Conservation (phyloP, 169 alveolate species). For the Cyclospora cayetanensis region DNA sequence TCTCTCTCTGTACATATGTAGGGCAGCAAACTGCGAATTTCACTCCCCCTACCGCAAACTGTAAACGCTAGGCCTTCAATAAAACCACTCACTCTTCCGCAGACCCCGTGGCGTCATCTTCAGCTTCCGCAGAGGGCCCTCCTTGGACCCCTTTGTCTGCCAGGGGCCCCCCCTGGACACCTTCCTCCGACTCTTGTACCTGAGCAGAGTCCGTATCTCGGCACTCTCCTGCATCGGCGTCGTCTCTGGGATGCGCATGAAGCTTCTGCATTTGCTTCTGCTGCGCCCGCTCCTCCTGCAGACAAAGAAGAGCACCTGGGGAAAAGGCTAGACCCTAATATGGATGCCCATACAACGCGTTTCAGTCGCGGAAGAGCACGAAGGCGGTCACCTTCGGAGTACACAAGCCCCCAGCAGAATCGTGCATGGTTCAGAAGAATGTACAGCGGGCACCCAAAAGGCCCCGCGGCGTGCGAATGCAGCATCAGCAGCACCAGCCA, state of each 20-base stretch:
- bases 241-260: neutral
- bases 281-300: conserved; percentile 64
- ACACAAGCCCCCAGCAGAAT: no score
- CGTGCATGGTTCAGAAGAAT: neutral
- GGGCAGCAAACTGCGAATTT: neutral
- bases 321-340: neutral
- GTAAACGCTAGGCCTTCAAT: neutral
- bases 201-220: neutral
- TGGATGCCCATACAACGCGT: neutral
- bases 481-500: neutral
- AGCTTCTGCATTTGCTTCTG: conserved; percentile 27
- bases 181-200: neutral
- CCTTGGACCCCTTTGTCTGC: neutral
- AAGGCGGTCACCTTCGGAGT: no score
- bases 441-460: neutral
- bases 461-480: neutral
- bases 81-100: neutral
- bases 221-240: neutral
- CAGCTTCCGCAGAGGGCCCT: neutral
- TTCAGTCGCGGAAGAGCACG: no score
- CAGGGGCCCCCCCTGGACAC: neutral
- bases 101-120: neutral
- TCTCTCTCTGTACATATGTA: neutral
- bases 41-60: neutral
- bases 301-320: neutral